These are phyloP conservation scores for Carex myosuroides DNA, from an alignment of 176 grass and related monocot species.

Conservation along the genomic window DNA sequence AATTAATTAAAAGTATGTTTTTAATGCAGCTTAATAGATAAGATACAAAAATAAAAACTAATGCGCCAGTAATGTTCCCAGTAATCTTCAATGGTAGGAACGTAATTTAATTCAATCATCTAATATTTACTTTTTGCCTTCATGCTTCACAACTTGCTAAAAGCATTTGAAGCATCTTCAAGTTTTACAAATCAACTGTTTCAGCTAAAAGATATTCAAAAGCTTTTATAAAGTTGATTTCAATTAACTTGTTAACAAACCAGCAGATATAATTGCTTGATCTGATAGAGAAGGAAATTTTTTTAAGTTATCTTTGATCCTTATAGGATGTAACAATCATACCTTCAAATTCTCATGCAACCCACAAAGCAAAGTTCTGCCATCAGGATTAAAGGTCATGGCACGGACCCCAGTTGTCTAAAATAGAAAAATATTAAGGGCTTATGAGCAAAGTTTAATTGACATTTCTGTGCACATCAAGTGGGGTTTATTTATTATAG, in stretches of 20 bases:
- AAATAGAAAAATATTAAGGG: slow-evolving; percentile 14
- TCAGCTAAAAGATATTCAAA: background rate
- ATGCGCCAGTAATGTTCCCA: background rate
- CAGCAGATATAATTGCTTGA: slow-evolving; percentile 1
- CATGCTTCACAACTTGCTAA: background rate
- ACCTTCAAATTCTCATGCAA: slow-evolving; percentile 97
- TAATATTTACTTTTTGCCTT: background rate
- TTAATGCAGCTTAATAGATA: slow-evolving; percentile 16
- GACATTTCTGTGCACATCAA: background rate
- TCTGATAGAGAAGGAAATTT: background rate
- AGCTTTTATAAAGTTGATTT: background rate
- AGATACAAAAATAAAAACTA: slow-evolving; percentile 9
- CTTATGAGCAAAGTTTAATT: background rate
- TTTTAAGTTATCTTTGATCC: background rate
- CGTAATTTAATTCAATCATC: background rate
- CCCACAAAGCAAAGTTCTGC: slow-evolving; percentile 85
- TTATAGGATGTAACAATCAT: slow-evolving; percentile 18
- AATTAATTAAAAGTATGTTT: slow-evolving; percentile 25
- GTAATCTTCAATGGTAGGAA: background rate
- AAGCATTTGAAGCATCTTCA: background rate
- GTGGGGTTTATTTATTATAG: slow-evolving; percentile 5
- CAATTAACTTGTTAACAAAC: background rate
- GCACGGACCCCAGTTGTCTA: slow-evolving; percentile 88
- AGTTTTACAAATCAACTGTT: background rate
- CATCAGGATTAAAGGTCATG: slow-evolving; percentile 97